These are phyloP conservation scores for Astrothelium subdiscretum DNA, from an alignment of 495 filamentous ascomycete genomes.

Conservation along the genomic window DNA sequence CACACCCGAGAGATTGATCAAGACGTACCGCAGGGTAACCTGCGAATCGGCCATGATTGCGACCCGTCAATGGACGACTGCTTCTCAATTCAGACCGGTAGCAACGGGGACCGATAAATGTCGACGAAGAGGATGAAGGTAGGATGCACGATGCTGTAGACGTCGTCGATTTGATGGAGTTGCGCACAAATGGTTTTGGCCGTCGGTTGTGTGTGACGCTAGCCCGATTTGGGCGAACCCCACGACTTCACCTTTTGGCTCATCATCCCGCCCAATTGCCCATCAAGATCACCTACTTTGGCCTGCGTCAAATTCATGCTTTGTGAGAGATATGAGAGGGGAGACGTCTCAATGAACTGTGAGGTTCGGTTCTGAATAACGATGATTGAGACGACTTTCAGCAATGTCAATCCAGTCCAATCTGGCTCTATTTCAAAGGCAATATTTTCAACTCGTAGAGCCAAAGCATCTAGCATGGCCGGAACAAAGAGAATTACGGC, in stretches of 20 bases:
- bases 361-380: too few relatives aligned
- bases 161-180: neutral
- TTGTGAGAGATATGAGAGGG: too few relatives aligned
- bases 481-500: conserved; percentile 37
- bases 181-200: neutral
- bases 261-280: neutral
- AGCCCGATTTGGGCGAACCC: neutral
- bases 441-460: conserved; percentile 59
- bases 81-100: neutral
- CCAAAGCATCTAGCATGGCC: conserved; percentile 46
- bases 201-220: neutral
- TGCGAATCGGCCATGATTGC: conserved; percentile 76
- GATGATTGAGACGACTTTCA: too few relatives aligned
- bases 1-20: neutral
- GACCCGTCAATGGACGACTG: neutral
- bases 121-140: neutral
- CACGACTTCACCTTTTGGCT: neutral
- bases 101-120: neutral
- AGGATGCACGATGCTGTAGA: neutral
- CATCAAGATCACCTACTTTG: too few relatives aligned
- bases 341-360: too few relatives aligned
- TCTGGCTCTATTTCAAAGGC: conserved; percentile 39
- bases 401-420: too few relatives aligned
- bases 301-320: too few relatives aligned
- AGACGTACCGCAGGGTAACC: conserved; percentile 61